A percentile compares a stretch with the other conserved stretches of the same genome.
phyloP scores from a whole-genome alignment of 2,329 filamentous ascomycete species.

The Biscogniauxia marginata region DNA sequence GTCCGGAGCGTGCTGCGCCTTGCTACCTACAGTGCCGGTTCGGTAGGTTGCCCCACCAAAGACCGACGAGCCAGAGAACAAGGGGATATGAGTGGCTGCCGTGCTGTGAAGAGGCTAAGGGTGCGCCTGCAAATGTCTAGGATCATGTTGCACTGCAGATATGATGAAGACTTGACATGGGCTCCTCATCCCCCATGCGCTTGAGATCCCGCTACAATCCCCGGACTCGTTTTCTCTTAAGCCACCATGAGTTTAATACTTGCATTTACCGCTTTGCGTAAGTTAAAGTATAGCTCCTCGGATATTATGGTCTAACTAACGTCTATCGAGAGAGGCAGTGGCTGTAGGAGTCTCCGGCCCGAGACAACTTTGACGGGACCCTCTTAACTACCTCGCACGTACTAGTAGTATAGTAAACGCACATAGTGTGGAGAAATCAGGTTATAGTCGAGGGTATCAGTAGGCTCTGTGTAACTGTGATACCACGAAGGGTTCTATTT shows the following conservation, averaged over 20 bases:
- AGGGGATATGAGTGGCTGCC: not conserved
- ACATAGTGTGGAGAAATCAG: not conserved
- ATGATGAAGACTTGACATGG: not conserved
- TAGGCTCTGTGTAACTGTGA: not conserved
- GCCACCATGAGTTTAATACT: not conserved
- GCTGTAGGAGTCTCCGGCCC: not conserved
- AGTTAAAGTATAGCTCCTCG: not conserved
- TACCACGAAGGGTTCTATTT: too few relatives aligned
- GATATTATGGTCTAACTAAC: not conserved
- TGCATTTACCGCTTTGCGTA: not conserved
- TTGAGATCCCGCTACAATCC: not conserved
- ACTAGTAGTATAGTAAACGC: not conserved
- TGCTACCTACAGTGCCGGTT: constrained; percentile 13
- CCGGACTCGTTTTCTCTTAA: not conserved
- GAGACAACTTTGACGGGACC: too few relatives aligned
- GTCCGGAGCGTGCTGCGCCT: constrained; percentile 22
- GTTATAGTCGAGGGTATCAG: not conserved
- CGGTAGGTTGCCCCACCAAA: constrained; percentile 10
- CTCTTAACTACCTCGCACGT: too few relatives aligned
- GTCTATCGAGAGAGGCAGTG: not conserved
- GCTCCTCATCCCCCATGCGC: not conserved
- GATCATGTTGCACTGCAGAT: not conserved
- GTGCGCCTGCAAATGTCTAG: not conserved
- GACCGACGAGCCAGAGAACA: constrained; percentile 9
- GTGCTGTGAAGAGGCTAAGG: not conserved